phyloP scores from a whole-genome alignment of 768 basidiomycete species.

The Rhodotorula kratochvilovae region DNA sequence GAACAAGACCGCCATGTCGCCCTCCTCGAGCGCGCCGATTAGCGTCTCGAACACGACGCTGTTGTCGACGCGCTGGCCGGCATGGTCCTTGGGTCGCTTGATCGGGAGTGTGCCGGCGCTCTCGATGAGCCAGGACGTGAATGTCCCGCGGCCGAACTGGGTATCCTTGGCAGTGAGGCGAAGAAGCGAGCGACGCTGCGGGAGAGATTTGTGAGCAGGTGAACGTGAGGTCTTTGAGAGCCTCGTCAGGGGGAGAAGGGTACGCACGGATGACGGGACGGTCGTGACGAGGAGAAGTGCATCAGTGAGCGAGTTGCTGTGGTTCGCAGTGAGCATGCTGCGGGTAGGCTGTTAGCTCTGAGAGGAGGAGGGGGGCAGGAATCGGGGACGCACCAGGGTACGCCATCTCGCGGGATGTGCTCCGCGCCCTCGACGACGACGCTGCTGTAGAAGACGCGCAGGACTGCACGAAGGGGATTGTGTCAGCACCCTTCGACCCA shows the following conservation, averaged over 20 bases:
- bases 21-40: conserved; percentile 44
- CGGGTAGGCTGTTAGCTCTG: background rate
- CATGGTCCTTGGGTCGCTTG: conserved; percentile 63
- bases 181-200: conserved; percentile 66
- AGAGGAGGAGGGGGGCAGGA: background rate
- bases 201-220: conserved; percentile 44
- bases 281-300: conserved; percentile 71
- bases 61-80: conserved; percentile 59
- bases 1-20: conserved; percentile 58
- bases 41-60: conserved; percentile 63
- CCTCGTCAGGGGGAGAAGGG: background rate
- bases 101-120: conserved; percentile 81
- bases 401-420: conserved; percentile 65
- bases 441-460: conserved; percentile 84
- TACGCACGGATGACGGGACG: conserved; percentile 52
- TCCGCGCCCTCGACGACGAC: conserved; percentile 77
- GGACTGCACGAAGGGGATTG: conserved; percentile 49
- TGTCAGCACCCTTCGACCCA: too few relatives aligned
- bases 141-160: conserved; percentile 73
- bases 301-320: conserved; percentile 79
- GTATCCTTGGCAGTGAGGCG: conserved; percentile 83
- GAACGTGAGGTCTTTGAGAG: background rate
- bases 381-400: conserved; percentile 59
- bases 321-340: conserved; percentile 80
- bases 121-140: conserved; percentile 87